Evolutionary conservation across 192 early-diverging fungal species (phyloP).

Genomic region (Coemansia sp.): DNA sequence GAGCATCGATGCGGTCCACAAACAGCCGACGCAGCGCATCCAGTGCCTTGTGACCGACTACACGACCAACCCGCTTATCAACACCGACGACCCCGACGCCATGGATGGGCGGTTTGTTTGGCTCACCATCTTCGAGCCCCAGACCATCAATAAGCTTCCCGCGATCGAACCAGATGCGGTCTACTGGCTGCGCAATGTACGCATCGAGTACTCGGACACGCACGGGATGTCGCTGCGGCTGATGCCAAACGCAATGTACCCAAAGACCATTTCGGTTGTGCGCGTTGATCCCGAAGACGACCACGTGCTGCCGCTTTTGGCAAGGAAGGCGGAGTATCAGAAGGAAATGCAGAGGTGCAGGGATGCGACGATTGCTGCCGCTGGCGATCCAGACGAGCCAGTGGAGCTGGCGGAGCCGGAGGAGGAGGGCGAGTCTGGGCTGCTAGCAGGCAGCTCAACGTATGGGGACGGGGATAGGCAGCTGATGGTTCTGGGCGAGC

Average conservation of each 20-base stretch:
- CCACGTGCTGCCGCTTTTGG: background rate
- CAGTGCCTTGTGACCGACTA: constrained; percentile 30
- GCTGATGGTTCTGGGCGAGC: background rate
- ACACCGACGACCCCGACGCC: background rate
- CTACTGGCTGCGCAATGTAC: constrained; percentile 23
- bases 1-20: background rate
- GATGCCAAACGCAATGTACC: constrained; percentile 3
- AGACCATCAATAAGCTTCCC: constrained; percentile 20
- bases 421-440: too few relatives aligned
- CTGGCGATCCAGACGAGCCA: background rate
- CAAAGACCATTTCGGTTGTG: constrained; percentile 12
- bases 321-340: background rate
- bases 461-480: background rate
- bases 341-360: background rate
- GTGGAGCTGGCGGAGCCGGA: too few relatives aligned
- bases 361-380: too few relatives aligned
- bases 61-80: constrained; percentile 11
- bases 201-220: background rate
- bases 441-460: too few relatives aligned
- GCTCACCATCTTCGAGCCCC: constrained; percentile 16
- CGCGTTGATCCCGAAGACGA: constrained; percentile 10
- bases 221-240: constrained; percentile 8
- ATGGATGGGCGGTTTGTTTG: background rate
- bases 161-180: background rate
- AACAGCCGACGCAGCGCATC: background rate